Evolutionary conservation across 2,329 filamentous ascomycete species (phyloP).

Genomic region (Metarhizium brunneum): DNA sequence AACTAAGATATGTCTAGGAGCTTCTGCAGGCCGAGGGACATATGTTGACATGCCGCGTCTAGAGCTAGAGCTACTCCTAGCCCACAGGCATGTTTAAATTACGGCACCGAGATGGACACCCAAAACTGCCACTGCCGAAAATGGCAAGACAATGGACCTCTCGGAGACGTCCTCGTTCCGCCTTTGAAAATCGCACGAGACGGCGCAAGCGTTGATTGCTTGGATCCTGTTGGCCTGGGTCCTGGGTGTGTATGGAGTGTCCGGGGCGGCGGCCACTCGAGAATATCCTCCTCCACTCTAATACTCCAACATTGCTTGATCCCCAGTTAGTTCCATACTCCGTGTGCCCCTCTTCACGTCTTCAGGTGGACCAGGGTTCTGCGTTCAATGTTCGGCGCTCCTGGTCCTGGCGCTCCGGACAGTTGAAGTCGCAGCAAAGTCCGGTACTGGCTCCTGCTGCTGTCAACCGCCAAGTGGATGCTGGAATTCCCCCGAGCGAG

Average conservation of each 20-base stretch:
- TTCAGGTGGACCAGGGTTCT: constrained; percentile 1
- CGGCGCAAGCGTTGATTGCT: background rate
- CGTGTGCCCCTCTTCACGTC: background rate
- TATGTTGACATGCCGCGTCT: background rate
- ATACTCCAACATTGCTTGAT: background rate
- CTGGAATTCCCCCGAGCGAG: background rate
- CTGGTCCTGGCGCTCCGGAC: background rate
- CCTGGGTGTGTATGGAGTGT: background rate
- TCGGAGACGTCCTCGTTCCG: constrained; percentile 1
- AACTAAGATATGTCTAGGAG: background rate
- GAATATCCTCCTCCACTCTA: background rate
- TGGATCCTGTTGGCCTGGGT: background rate
- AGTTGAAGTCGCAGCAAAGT: background rate
- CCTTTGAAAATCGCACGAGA: background rate
- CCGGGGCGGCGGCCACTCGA: background rate
- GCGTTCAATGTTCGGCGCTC: background rate
- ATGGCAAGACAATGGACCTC: background rate
- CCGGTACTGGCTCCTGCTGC: background rate
- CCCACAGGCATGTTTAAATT: constrained; percentile 4
- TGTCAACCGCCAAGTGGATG: background rate
- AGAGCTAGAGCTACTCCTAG: background rate
- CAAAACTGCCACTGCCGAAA: background rate
- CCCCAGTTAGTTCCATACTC: background rate
- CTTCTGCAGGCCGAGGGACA: constrained; percentile 1
- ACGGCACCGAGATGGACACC: background rate